Evolutionary conservation across 2,329 filamentous ascomycete species (phyloP), one percentile per base, ranked within the genome.

Genomic region (Beauveria varroae): DNA sequence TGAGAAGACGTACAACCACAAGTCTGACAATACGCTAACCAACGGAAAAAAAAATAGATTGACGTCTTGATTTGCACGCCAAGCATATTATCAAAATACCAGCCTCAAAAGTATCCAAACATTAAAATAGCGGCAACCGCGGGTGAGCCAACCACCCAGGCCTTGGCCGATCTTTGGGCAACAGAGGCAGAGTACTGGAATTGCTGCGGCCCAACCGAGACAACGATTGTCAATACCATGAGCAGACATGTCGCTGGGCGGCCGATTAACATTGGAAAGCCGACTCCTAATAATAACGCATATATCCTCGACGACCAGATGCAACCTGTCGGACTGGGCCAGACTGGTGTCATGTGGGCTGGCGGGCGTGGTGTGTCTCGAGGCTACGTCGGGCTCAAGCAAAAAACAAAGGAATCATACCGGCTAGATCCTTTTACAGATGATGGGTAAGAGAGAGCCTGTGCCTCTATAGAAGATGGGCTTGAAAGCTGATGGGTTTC

Each of bases 171-270:
- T 64, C 71, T 79, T 37, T 85, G 82, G 83, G 78, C 81, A 16
- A 71, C 74, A 3, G 70, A 77, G 58, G 75, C 73, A 28, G 76
- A 72, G 8, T 81, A 81, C 67, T 81, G 73, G 75, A 86, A 85
- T 70, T 79, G 81, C 65, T 86, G 82, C 66, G 83, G 83, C 2
- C 82, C 83, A 1, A 85, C 83, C 0, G 83, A 86, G 67, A 81
- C 82, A 16, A 85, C 80, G 1, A 83, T 86, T 56, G 76, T 86
- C 58, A 85, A 86, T 68, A 83, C 82, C 5, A 81, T 81, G 70
- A 78, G 81, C 58, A 72, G 73, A 44, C 82, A 85, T 66, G 67
- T 72, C 20, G 71, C 74, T 0, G 80, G 81, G 2, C 68, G 72
- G 41, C 70, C 72, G 2, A 68, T 86, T 3, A 79, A 81, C 0